phyloP scores from a whole-genome alignment of 805 yeast species.

The Yarrowia osloensis region DNA sequence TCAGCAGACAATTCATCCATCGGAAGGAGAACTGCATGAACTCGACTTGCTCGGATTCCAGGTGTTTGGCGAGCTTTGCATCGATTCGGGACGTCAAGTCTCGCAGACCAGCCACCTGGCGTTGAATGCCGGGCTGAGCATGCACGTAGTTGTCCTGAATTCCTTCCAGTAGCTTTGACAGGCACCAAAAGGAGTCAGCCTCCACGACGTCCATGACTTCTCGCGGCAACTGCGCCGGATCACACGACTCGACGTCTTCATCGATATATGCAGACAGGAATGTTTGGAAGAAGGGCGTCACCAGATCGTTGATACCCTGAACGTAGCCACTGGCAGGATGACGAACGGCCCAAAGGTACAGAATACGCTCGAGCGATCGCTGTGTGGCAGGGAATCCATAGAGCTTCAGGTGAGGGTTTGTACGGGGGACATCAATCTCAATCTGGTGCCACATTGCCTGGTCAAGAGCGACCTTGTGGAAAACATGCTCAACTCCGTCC shows the following conservation, averaged over 20 bases:
- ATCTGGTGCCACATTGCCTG: slow-evolving; percentile 91
- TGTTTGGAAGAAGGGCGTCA: slow-evolving; percentile 87
- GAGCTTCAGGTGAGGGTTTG: slow-evolving; percentile 58
- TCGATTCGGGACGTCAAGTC: slow-evolving; percentile 82
- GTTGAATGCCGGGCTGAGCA: slow-evolving; percentile 94
- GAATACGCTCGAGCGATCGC: slow-evolving; percentile 63
- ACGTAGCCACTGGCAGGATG: slow-evolving; percentile 98
- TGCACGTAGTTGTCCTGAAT: slow-evolving; percentile 97
- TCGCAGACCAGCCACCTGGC: slow-evolving; percentile 81
- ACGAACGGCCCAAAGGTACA: slow-evolving; percentile 90
- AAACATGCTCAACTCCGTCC: slow-evolving; percentile 71
- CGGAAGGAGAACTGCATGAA: slow-evolving; percentile 94
- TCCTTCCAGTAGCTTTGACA: slow-evolving; percentile 85
- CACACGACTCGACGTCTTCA: slow-evolving; percentile 55
- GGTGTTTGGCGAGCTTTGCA: slow-evolving; percentile 66
- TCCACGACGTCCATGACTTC: slow-evolving; percentile 71
- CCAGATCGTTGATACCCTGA: slow-evolving; percentile 92
- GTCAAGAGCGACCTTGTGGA: slow-evolving; percentile 57
- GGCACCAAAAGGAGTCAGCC: slow-evolving; percentile 97
- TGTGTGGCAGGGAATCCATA: slow-evolving; percentile 30
- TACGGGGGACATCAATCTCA: slow-evolving; percentile 87
- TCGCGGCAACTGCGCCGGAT: slow-evolving; percentile 61
- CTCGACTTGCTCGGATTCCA: slow-evolving; percentile 81
- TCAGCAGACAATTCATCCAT: slow-evolving; percentile 97
- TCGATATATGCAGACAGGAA: slow-evolving; percentile 67